Evolutionary conservation across 139 green algal genomes (phyloP).

Genomic region (Chlamydomonas urium): DNA sequence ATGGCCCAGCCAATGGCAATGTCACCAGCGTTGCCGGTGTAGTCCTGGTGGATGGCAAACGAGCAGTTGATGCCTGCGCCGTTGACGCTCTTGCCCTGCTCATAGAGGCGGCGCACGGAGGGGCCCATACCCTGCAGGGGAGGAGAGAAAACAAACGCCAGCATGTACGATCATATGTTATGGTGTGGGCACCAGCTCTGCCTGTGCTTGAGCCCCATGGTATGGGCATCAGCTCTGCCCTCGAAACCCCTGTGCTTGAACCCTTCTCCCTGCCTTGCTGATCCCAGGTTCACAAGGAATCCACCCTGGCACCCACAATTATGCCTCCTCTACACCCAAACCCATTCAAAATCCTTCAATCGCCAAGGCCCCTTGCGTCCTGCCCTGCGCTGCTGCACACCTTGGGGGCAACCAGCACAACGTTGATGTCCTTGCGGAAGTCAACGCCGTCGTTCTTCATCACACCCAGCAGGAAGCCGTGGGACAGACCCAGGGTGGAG

Average conservation of each 20-base stretch:
- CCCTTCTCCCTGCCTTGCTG: too few relatives aligned
- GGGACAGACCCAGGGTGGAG: constrained; percentile 92
- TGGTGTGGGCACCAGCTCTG: too few relatives aligned
- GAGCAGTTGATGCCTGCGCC: constrained; percentile 98
- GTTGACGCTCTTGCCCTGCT: constrained; percentile 98
- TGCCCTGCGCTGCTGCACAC: constrained; percentile 18
- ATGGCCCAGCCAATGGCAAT: constrained; percentile 97
- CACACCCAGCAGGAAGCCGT: constrained; percentile 97
- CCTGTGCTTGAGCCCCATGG: too few relatives aligned
- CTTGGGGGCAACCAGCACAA: constrained; percentile 98
- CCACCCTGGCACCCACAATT: too few relatives aligned
- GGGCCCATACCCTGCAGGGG: constrained; percentile 90
- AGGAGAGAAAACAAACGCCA: too few relatives aligned
- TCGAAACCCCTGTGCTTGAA: too few relatives aligned
- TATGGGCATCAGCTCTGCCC: too few relatives aligned
- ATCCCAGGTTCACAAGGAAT: too few relatives aligned
- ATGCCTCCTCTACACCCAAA: too few relatives aligned
- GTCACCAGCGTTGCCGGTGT: constrained; percentile 89
- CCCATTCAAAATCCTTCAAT: too few relatives aligned
- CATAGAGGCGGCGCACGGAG: constrained; percentile 94
- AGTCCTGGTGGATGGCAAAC: constrained; percentile 98
- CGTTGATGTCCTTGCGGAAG: constrained; percentile 98
- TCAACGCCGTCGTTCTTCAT: constrained; percentile 88
- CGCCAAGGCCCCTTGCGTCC: too few relatives aligned
- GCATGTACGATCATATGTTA: too few relatives aligned